Evolutionary conservation across 345 rosid genomes (phyloP), one percentile per base, ranked within the genome.

Genomic region (Firmiana major): DNA sequence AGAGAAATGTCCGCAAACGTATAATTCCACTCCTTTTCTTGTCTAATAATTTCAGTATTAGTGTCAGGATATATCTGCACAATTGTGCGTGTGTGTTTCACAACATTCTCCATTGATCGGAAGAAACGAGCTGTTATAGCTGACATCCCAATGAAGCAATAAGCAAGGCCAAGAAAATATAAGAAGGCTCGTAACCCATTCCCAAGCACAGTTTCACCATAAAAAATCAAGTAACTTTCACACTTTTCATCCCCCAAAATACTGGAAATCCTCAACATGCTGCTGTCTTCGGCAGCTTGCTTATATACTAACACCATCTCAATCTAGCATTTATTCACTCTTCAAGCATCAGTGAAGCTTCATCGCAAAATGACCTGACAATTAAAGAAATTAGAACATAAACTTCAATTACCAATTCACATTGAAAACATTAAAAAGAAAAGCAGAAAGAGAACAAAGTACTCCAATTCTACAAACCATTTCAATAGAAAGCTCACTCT

Each of bases 81-180:
- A 58, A 90, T 89, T 79, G 77, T 86, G 21, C 97, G 92, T 0
- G 97, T 82, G 76, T 94, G 98, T 84, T 90, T 94, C 46, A 91
- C 97, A 12, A 94, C 91, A 83, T 87, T 91, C 92, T 91, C 98
- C 98, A 93, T 93, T n/a, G 98, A 93, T 78, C 79, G 86, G 83
- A 94, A 93, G 81, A 93, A 94, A 3, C 90, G 84, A 9, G 87
- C 89, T 49, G 98, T 91, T 58, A 93, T 93, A 4, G 98, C 89
- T 17, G 98, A 91, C 78, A 94, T 87, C 51, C 98, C 98, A 70
- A 93, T 53, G 66, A 91, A 94, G 83, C 98, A 93, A 79, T 94
- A 94, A 46, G 95, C 97, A 65, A 93, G 92, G 73, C 85, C 92
- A 48, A 93, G 76, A 73, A 88, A 87, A 77, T 94, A 93, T 58